Base-by-base conservation (phyloP, 306 rosid species). In the Vachellia pachyceras region DNA sequence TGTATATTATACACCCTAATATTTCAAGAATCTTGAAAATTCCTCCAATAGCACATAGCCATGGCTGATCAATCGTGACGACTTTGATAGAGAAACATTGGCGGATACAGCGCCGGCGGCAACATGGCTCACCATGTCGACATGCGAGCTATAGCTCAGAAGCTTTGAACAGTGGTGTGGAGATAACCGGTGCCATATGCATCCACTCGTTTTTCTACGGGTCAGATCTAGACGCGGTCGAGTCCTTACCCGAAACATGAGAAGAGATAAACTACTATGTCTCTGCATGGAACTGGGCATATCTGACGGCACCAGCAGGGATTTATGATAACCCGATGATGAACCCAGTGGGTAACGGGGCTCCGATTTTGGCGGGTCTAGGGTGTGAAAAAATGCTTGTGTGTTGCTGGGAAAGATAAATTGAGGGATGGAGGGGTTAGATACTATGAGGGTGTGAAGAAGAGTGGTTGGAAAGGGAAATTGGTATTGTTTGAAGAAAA, bases 311-410 rank as follows among this genome's bases (percentile, higher is more conserved):
- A 0, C 67, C 74, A 15, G 78, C 71, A 1, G 86, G 78, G 23
- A 46, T 72, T 3, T n/a, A n/a, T n/a, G 78, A 80, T 66, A 83
- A 79, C 58, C 77, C 84, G 7, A 35, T 66, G 75, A 14, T 86
- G 10, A 83, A 86, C 63, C 89, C 83, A 0, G 13, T 49, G 13
- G 82, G 17, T 47, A 41, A 61, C 0, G 86, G 58, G 5, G 89
- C 91, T n/a, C 90, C 90, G 0, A 82, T 85, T 46, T 77, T 90
- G 84, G 91, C 85, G 9, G 73, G 69, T 0, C 90, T 88, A 3
- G 85, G 81, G 23, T 88, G 90, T 42, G 77, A 80, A 5, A 83
- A 44, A 80, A 2, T 88, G 23, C 80, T 88, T 0, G 70, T 88
- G 18, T 47, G 74, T 90, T 5, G 69, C 86, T 3, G 89, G 73